phyloP scores from a whole-genome alignment of 352 stramenopile genomes.

The Globisporangium spinosum region DNA sequence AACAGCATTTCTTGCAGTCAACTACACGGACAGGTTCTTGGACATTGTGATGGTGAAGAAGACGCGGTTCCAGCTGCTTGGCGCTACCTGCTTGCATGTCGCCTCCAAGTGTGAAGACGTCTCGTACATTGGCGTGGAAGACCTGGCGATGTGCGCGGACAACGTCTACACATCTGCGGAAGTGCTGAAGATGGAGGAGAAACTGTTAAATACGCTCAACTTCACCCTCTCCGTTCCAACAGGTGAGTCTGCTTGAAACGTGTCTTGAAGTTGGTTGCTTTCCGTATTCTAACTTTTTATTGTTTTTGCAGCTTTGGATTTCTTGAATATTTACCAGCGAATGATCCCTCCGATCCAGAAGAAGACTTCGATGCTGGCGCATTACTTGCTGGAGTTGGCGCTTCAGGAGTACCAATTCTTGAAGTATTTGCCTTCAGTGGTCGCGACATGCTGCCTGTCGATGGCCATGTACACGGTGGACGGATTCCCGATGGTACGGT shows the following conservation, averaged over 20 bases:
- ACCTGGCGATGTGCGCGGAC: constrained; percentile 89
- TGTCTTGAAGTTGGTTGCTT: neutral
- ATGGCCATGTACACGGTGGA: constrained; percentile 86
- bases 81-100: constrained; percentile 87
- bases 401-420: constrained; percentile 89
- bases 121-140: constrained; percentile 90
- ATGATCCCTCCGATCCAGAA: constrained; percentile 84
- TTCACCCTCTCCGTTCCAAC: constrained; percentile 89
- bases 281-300: constrained; percentile 8
- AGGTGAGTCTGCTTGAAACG: constrained; percentile 31
- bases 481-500: constrained; percentile 64
- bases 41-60: constrained; percentile 89
- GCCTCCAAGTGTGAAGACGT: constrained; percentile 91
- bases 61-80: constrained; percentile 87
- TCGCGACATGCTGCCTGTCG: constrained; percentile 78
- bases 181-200: constrained; percentile 90
- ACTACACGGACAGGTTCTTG: constrained; percentile 88
- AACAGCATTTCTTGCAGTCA: constrained; percentile 88
- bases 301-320: constrained; percentile 63
- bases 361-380: constrained; percentile 85
- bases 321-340: constrained; percentile 87
- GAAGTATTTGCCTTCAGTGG: constrained; percentile 81
- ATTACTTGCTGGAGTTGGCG: constrained; percentile 86
- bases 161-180: constrained; percentile 89
- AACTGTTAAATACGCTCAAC: constrained; percentile 90